Evolutionary conservation across 495 filamentous ascomycete species (phyloP), one percentile per base, ranked within the genome.

Genomic region (Aspergillus bridgeri): DNA sequence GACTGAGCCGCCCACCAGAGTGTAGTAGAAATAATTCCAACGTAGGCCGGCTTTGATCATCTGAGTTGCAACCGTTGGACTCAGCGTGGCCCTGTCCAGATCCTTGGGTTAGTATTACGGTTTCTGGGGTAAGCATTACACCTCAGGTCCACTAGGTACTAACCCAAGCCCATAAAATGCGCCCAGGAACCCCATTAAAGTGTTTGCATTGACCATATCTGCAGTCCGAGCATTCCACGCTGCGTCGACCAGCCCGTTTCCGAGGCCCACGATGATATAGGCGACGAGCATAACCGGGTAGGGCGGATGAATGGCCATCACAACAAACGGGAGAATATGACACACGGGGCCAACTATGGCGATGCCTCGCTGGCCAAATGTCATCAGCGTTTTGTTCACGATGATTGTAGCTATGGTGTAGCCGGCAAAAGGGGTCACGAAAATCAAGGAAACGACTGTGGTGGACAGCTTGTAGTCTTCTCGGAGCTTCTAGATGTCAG

Each of bases 281-380:
- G 80, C 65, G 50, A 79, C 60, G 18, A 82, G 68, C 19, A 84
- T 64, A 5, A 78, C 80, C 7, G 81, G 77, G 48, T 76, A 85
- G 0, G 78, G 79, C 4, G 82, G 82, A 58, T 82, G 80, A 1
- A 73, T 46, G 17, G 70, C 58, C 62, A 79, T 77, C 64, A 84
- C 67, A 22, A 79, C 65, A 59, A 81, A 84, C 9, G 86, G 77
- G 3, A 86, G 60, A 5, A 90, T 55, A 46, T 87, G 83, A 66
- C 76, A 84, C 4, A 69, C 44, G 1, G 87, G 86, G 2, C 70
- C 83, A 13, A 91, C 66, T 53, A 87, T 53, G 42, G 88, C 88
- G 11, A 92, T 79, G 19, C 89, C 89, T 1, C 83, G 82, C 56
- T 90, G 88, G 11, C 89, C 89, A 51, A 84, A 75, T 47, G 72